Evolutionary conservation across 352 stramenopile species (phyloP), one percentile per base, ranked within the genome.

Genomic region (Phytophthora ramorum): DNA sequence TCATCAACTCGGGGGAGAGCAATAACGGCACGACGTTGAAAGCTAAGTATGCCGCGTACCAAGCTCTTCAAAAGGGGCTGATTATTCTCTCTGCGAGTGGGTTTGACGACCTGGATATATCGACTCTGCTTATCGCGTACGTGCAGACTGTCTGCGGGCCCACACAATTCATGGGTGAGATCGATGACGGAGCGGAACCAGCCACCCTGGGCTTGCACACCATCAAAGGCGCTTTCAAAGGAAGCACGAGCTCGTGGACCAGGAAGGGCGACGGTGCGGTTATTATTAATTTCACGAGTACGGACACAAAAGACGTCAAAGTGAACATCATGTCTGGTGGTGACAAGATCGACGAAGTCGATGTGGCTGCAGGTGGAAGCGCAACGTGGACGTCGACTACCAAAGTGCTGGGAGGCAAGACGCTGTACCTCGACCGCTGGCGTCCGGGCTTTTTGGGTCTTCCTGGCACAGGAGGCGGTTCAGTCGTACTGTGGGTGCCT

Each of bases 391-490:
- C 32, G 7, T 78, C 74, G 16, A 77, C 51, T 4, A 61, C 85
- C 14, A 51, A 58, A 5, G 45, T 40, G 0, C 67, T 86, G 26
- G 63, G 76, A 5, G 76, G 82, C 45, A 91, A 88, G 65, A 92
- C 85, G 14, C 22, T 92, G 43, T 93, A 91, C 66, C 28, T 91
- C 60, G 81, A 90, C 48, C 85, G 83, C 9, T 91, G 81, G 79
- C 82, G 85, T 10, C 65, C 79, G 4, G 78, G 76, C 24, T 74
- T 89, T 26, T 62, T 90, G 6, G 78, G 82, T 26, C 51, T 93
- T 9, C 79, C 83, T 2, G 76, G 79, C 20, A 87, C 75, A 9
- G 76, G 75, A 12, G 85, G 85, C 44, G 85, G 85, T 12, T 92
- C 85, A 20, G 57, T 93, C 2, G 53, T 89, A 13, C 35, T 88